Evolutionary conservation across 495 filamentous ascomycete genomes (phyloP).

Genomic region (Penicillium canariense): DNA sequence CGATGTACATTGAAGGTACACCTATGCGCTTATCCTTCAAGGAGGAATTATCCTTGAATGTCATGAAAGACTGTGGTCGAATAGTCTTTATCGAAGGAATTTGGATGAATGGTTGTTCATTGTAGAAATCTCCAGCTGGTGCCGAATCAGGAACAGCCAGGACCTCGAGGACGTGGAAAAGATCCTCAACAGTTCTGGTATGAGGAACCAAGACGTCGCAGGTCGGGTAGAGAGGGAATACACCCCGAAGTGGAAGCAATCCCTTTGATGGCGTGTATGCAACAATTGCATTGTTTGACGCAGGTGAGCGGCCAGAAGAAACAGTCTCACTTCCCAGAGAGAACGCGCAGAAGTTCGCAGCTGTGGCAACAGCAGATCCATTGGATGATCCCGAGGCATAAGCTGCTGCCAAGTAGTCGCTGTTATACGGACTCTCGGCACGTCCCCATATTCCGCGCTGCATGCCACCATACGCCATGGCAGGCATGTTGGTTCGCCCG

Average conservation of each 20-base stretch:
- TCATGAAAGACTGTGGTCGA: constrained; percentile 24
- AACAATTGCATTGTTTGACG: constrained; percentile 37
- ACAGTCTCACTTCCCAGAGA: constrained; percentile 39
- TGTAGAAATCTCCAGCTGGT: constrained; percentile 35
- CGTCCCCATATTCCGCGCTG: constrained; percentile 38
- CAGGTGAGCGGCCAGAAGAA: constrained; percentile 38
- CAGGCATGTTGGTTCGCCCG: constrained; percentile 47
- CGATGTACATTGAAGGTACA: constrained; percentile 37
- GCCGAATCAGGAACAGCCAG: constrained; percentile 26
- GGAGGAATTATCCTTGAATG: constrained; percentile 15
- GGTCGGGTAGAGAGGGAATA: constrained; percentile 37
- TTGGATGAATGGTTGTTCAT: constrained; percentile 28
- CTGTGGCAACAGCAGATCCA: constrained; percentile 38
- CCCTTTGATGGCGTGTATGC: constrained; percentile 40
- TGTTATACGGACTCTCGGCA: constrained; percentile 37
- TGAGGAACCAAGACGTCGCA: constrained; percentile 40
- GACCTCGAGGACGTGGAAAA: constrained; percentile 33
- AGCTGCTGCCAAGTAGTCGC: constrained; percentile 31
- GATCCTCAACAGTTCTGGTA: constrained; percentile 32
- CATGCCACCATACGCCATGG: constrained; percentile 45
- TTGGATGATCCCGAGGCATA: constrained; percentile 41
- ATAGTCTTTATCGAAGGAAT: constrained; percentile 26
- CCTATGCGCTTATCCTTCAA: constrained; percentile 33
- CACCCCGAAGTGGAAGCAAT: constrained; percentile 33
- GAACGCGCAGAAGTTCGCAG: constrained; percentile 36